Conservation (phyloP, 2,329 filamentous ascomycete genomes). For the Rugonectria rugulosa region DNA sequence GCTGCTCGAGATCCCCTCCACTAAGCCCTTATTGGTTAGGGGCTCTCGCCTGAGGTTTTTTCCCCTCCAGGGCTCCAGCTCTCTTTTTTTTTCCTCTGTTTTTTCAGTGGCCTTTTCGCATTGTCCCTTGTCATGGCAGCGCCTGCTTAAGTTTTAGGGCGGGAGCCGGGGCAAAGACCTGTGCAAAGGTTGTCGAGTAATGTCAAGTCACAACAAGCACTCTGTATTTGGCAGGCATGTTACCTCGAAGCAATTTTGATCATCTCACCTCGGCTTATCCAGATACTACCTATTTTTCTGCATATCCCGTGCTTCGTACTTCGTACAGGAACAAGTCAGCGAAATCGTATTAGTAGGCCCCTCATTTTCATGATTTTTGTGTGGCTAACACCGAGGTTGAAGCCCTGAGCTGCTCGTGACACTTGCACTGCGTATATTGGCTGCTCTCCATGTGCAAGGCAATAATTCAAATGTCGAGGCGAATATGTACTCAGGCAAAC, state of each 20-base stretch:
- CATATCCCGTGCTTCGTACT: no score
- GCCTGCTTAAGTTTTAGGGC: constrained; percentile 9
- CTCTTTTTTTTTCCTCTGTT: constrained; percentile 21
- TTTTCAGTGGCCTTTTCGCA: no score
- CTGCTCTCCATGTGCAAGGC: background rate
- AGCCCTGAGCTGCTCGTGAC: constrained; percentile 19
- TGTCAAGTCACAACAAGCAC: no score
- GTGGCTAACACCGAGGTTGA: constrained; percentile 18
- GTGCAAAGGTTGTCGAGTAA: no score
- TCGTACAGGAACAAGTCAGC: no score
- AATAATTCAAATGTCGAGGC: background rate
- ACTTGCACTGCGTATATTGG: background rate
- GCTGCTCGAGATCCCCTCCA: constrained; percentile 35
- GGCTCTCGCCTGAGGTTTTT: constrained; percentile 41
- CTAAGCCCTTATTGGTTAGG: constrained; percentile 33
- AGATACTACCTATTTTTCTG: no score
- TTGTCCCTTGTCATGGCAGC: constrained; percentile 19
- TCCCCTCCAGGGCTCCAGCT: constrained; percentile 25
- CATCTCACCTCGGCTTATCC: no score
- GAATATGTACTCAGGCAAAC: background rate
- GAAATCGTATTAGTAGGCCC: background rate
- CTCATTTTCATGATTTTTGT: constrained; percentile 16
- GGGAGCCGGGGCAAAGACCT: no score
- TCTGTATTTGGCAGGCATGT: no score
- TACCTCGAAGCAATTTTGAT: no score